A percentile compares a stretch with the other conserved stretches of the same genome.
These are phyloP conservation scores for Fomitopsis betulina DNA, from an alignment of 1,284 basidiomycete species.

Conservation along the genomic window DNA sequence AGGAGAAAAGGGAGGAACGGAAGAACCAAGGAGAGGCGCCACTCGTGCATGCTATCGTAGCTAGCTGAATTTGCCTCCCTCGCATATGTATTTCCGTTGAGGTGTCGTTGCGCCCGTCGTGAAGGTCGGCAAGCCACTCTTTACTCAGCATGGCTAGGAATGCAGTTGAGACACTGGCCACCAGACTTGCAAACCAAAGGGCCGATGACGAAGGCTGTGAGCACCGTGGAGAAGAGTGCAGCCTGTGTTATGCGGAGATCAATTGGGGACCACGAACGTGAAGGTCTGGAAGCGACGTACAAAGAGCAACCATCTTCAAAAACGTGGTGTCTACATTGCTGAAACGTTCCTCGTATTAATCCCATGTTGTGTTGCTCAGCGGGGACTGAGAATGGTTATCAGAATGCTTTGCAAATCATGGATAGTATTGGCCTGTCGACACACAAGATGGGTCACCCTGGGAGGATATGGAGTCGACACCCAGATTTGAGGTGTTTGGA, in stretches of 20 bases:
- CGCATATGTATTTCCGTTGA: constrained; percentile 1
- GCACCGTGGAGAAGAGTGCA: constrained; percentile 24
- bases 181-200: constrained; percentile 3
- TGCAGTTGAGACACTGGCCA: not conserved
- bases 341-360: not conserved
- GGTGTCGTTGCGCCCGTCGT: constrained; percentile 4
- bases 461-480: no score
- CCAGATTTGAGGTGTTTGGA: no score
- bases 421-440: no score
- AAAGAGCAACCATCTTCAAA: not conserved
- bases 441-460: no score
- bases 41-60: constrained; percentile 10
- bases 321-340: not conserved
- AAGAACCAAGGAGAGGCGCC: constrained; percentile 9
- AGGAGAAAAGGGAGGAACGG: constrained; percentile 11
- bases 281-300: not conserved
- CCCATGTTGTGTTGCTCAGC: not conserved
- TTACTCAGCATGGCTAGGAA: constrained; percentile 2
- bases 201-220: constrained; percentile 21
- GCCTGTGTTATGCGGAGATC: constrained; percentile 11
- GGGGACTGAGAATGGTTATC: not conserved
- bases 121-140: constrained; percentile 11
- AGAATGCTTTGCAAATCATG: not conserved
- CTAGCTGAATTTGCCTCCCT: constrained; percentile 12
- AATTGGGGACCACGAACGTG: not conserved